A percentile compares a stretch with the other conserved stretches of the same genome.
phyloP scores from a whole-genome alignment of 2,329 filamentous ascomycete genomes.

The Macrophomina tecta region DNA sequence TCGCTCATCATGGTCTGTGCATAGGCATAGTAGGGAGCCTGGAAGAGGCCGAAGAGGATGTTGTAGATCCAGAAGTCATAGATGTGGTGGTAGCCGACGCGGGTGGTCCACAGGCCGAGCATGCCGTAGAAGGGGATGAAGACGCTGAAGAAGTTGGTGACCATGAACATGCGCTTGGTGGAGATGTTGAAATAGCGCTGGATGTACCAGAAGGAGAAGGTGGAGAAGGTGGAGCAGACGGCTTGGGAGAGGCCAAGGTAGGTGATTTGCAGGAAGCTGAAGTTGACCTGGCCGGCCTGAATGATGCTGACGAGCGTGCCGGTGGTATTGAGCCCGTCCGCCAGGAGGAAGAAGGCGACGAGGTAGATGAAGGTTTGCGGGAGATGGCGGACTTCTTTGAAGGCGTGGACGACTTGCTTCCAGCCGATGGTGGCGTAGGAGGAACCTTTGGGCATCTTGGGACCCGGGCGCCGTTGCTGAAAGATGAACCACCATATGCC shows the following conservation, averaged over 20 bases:
- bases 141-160: conserved; percentile 56
- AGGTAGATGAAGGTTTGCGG: conserved; percentile 71
- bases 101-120: conserved; percentile 63
- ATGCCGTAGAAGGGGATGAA: conserved; percentile 66
- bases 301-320: conserved; percentile 71
- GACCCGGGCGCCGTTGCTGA: conserved; percentile 69
- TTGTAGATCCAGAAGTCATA: conserved; percentile 61
- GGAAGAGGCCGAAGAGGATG: conserved; percentile 68
- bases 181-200: conserved; percentile 65
- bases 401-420: conserved; percentile 54
- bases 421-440: conserved; percentile 65
- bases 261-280: conserved; percentile 68
- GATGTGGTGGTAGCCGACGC: conserved; percentile 59
- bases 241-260: conserved; percentile 71
- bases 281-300: conserved; percentile 69
- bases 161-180: conserved; percentile 73
- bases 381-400: conserved; percentile 63
- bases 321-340: conserved; percentile 73
- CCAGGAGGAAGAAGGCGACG: conserved; percentile 67
- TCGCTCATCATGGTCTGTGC: conserved; percentile 74
- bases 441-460: conserved; percentile 53
- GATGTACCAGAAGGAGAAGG: conserved; percentile 66
- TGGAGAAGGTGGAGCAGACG: conserved; percentile 67
- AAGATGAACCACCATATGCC: conserved; percentile 71
- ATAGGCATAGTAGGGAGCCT: conserved; percentile 75